Base-by-base conservation (phyloP, 371 early-diverging fungal genomes). In the Catenaria anguillulae region DNA sequence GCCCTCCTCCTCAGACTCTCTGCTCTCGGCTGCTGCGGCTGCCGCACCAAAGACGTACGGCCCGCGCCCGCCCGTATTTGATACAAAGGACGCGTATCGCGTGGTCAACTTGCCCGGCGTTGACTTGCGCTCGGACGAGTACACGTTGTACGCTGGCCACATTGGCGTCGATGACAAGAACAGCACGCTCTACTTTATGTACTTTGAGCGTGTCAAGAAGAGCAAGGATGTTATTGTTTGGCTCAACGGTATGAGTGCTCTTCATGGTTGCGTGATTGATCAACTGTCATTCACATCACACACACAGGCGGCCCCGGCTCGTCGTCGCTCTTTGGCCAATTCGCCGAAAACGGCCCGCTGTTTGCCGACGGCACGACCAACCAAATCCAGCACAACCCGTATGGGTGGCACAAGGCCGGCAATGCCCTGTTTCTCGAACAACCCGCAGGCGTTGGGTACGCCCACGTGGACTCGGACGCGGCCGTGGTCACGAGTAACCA, bases 361-460 rank as follows among this genome's bases (percentile, higher is more conserved):
- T 0, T 23, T 3, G 26, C 56, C 23, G 21, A 17, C 35, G 56
- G 56, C 56, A 6, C 1, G 2, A n/a, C n/a, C n/a, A n/a, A n/a
- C n/a, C n/a, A n/a, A n/a, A 24, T 10, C 23, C 1, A 1, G 4
- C 56, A 2, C 37, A 33, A 56, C 37, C 24, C 15, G 56, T 26
- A 56, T 24, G 56, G 56, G 2, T 56, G 56, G 56, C 56, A 56
- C 37, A 23, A 23, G n/a, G 56, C 56, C 10, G 56, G 23, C 34
- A 56, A 56, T 36, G 26, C n/a, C 23, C 37, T 56, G 6, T 56
- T 56, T 24, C 33, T 56, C 56, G 56, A 56, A 23, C 19, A 56
- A 4, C 56, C 56, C 23, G 56, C 56, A 1, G 34, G 35, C 24
- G 56, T 56, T 10, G 56, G 56, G 2, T 56, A 29, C 33, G 19